These are phyloP conservation scores for Acephala macrosclerotiorum DNA, from an alignment of 2,329 filamentous ascomycete species.

Conservation along the genomic window DNA sequence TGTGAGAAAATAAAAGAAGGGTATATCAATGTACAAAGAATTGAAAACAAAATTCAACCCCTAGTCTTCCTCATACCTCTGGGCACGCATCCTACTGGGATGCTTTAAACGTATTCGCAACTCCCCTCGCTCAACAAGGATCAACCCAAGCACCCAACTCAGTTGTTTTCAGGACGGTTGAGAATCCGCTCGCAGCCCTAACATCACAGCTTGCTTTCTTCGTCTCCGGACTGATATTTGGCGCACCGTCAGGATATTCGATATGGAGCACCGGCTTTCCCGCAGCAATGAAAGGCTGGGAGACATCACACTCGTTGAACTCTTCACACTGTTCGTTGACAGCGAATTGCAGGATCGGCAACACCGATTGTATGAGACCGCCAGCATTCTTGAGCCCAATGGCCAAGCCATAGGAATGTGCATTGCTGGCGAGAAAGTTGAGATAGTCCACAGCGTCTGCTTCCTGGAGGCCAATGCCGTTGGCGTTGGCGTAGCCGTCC, in stretches of 20 bases:
- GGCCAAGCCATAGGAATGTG: constrained; percentile 61
- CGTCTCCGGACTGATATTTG: constrained; percentile 8
- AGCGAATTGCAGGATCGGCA: constrained; percentile 65
- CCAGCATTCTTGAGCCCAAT: constrained; percentile 75
- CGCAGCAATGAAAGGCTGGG: constrained; percentile 63
- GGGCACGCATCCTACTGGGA: not conserved
- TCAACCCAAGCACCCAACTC: constrained; percentile 31
- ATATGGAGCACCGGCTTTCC: constrained; percentile 77
- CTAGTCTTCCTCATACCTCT: too few species aligned
- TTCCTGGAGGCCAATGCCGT: constrained; percentile 65
- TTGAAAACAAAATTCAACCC: too few species aligned
- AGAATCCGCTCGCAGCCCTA: constrained; percentile 25
- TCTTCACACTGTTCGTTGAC: constrained; percentile 76
- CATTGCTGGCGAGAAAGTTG: constrained; percentile 63
- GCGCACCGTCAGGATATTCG: constrained; percentile 65
- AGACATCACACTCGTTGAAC: constrained; percentile 65
- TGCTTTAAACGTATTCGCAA: not conserved
- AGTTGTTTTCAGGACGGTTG: constrained; percentile 31
- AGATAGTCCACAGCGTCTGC: constrained; percentile 66
- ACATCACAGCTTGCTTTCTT: constrained; percentile 19
- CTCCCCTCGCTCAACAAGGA: constrained; percentile 19
- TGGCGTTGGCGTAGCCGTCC: constrained; percentile 70
- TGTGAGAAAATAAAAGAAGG: too few species aligned
- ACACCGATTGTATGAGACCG: constrained; percentile 59
- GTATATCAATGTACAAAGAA: too few species aligned